These are phyloP conservation scores for Leccinum fibrillosum DNA, from an alignment of 768 basidiomycete genomes.

Conservation along the genomic window DNA sequence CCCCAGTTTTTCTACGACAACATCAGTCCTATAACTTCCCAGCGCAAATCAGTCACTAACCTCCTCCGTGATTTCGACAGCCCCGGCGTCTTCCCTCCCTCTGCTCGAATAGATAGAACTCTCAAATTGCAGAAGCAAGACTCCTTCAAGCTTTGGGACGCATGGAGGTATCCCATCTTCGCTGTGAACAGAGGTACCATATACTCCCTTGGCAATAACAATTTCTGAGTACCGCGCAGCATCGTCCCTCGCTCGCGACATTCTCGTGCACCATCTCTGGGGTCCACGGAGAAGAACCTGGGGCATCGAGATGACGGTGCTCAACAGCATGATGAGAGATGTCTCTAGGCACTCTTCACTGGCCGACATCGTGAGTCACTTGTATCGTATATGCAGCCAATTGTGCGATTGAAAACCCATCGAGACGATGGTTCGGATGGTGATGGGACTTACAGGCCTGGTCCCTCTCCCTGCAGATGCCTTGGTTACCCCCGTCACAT, in stretches of 20 bases:
- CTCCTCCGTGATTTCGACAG: constrained; percentile 55
- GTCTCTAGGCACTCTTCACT: constrained; percentile 77
- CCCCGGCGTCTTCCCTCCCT: constrained; percentile 69
- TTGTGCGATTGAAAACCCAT: constrained; percentile 1
- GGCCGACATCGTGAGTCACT: constrained; percentile 69
- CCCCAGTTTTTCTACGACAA: constrained; percentile 16
- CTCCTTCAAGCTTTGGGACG: constrained; percentile 62
- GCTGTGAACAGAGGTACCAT: constrained; percentile 61
- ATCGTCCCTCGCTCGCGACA: constrained; percentile 52
- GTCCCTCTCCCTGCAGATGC: constrained; percentile 90
- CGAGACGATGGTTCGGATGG: constrained; percentile 48
- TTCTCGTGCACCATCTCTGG: constrained; percentile 76
- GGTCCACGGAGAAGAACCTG: constrained; percentile 89
- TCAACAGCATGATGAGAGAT: constrained; percentile 82
- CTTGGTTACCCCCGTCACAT: constrained; percentile 91
- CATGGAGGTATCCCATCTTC: constrained; percentile 69
- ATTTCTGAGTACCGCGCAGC: constrained; percentile 14
- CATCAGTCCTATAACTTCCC: constrained; percentile 12
- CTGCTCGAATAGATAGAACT: constrained; percentile 66
- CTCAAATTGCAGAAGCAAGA: constrained; percentile 55
- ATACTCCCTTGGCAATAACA: too few relatives aligned
- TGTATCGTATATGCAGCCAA: background rate
- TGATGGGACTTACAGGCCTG: constrained; percentile 78
- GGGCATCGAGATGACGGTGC: constrained; percentile 93
- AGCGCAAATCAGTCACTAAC: constrained; percentile 16